Evolutionary conservation across 2,329 filamentous ascomycete genomes (phyloP), one percentile per base, ranked within the genome.

Genomic region (Purpureocillium takamizusanense): DNA sequence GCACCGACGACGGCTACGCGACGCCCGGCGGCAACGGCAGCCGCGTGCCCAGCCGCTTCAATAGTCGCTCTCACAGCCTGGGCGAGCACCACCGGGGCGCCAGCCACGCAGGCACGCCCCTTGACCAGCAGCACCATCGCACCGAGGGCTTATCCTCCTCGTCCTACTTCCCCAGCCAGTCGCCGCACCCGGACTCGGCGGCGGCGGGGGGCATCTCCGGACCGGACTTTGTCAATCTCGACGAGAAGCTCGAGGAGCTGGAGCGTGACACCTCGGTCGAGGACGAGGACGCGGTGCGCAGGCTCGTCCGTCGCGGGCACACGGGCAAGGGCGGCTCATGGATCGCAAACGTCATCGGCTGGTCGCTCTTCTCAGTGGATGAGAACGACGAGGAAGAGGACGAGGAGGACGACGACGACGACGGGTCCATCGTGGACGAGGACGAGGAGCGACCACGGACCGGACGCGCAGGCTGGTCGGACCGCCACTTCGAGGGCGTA

Each of bases 161-260:
- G 21, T 25, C 21, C 6, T 25, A 71, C 44, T 69, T 69, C 39
- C 47, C 53, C 15, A 48, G 44, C 11, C 54, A 63, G 7, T 25
- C 21, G 21, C 21, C 21, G 21, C 21, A 25, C 21, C 21, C 21
- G 21, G 21, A 30, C 25, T 28, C 12, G 8, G 8, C 25, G 8
- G 25, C 25, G 8, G 60, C 64, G 12, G 54, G 60, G n/a, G 55
- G 61, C 36, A 56, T 66, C 3, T 55, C 64, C 0, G 76, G 74
- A 1, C 78, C 78, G 0, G 78, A 81, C 50, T 81, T 82, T 54
- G 70, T 81, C 42, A 69, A 78, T 49, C 63, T 78, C 2, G 75
- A 80, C 48, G 75, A 78, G 49, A 69, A 68, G 49, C 62, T 78
- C 6, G 76, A 76, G 50, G 65, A 70, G 25, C 60, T 72, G n/a